Percentiles rank a stretch among this genome's conserved stretches.
Conservation (phyloP, 768 basidiomycete genomes). For the Phallus indusiatus region DNA sequence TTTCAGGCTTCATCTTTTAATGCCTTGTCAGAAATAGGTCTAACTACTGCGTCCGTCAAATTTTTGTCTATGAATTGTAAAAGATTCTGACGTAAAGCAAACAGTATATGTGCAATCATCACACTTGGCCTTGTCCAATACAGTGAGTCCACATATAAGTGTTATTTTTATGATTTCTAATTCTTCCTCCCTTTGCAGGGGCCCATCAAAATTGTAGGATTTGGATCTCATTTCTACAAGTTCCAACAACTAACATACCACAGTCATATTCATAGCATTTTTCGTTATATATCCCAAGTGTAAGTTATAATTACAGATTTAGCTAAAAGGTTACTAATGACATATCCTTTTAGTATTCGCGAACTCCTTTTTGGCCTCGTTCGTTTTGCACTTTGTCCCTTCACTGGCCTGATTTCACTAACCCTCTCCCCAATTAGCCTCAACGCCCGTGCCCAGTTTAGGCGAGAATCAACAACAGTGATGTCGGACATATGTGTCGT, state of each 20-base stretch:
- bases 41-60: not conserved
- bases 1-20: not conserved
- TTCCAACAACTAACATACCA: not conserved
- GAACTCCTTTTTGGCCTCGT: not conserved
- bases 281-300: not conserved
- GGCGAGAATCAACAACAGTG: no score
- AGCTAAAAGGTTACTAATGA: not conserved
- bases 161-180: not conserved
- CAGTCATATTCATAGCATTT: not conserved
- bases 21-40: not conserved
- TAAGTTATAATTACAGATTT: not conserved
- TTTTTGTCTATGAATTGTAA: not conserved
- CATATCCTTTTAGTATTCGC: not conserved
- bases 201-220: not conserved
- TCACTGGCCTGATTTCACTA: not conserved
- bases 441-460: not conserved
- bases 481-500: no score
- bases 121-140: not conserved
- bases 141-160: not conserved
- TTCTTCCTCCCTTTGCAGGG: not conserved
- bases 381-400: not conserved
- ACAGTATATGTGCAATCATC: not conserved
- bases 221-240: not conserved
- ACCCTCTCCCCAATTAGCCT: not conserved
- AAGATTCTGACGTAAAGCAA: not conserved